These are phyloP conservation scores for Citrus trifoliata DNA, from an alignment of 345 rosid species.

Conservation along the genomic window DNA sequence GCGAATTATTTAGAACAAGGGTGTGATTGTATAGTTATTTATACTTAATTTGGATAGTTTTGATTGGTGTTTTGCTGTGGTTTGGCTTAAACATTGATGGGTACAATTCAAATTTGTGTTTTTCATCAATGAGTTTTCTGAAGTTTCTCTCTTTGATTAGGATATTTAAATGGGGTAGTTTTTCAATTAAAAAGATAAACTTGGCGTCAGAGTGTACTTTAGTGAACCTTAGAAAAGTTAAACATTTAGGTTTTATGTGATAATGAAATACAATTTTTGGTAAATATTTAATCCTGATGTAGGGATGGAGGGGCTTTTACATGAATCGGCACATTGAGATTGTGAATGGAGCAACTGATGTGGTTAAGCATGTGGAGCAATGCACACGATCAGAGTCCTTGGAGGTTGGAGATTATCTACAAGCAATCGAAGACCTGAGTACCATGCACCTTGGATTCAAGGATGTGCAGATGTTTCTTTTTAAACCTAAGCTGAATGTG, in stretches of 20 bases:
- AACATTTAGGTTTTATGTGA: not conserved
- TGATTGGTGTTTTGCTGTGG: not conserved
- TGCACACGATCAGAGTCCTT: constrained; percentile 22
- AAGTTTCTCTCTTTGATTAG: not conserved
- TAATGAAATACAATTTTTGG: not conserved
- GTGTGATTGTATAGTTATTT: not conserved
- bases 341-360: constrained; percentile 25
- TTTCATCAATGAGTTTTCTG: not conserved
- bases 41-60: not conserved
- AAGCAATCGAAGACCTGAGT: constrained; percentile 35
- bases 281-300: not conserved
- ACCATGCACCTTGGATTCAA: constrained; percentile 30
- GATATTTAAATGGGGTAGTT: not conserved
- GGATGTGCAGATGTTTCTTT: constrained; percentile 49
- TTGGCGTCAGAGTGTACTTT: not conserved
- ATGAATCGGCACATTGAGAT: constrained; percentile 33
- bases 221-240: not conserved
- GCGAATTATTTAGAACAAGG: not conserved
- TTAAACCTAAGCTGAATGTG: constrained; percentile 38
- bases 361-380: constrained; percentile 37
- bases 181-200: not conserved
- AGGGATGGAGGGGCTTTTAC: constrained; percentile 54
- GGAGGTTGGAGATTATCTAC: constrained; percentile 37
- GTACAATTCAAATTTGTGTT: not conserved
- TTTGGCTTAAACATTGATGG: not conserved